Percentiles rank a stretch among this genome's conserved stretches.
Conservation (phyloP, 306 rosid species). For the Cajanus cajan region DNA sequence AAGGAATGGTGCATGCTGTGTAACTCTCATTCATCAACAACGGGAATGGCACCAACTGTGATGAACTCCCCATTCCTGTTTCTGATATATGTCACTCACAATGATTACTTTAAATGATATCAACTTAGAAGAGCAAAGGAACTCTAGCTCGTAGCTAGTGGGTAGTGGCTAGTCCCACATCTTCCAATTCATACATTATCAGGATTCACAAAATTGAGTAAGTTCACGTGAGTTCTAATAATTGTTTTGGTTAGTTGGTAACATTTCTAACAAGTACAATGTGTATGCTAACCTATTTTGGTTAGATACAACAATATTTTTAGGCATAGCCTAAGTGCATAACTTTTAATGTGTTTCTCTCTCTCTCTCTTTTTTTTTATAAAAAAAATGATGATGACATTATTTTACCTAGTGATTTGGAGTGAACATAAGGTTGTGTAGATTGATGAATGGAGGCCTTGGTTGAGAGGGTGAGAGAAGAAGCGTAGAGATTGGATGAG, state of each 20-base stretch:
- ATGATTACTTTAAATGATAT: neutral
- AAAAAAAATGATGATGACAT: neutral
- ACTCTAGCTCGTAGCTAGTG: neutral
- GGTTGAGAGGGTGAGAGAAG: neutral
- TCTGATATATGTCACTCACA: neutral
- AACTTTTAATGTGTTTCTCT: neutral
- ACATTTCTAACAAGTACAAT: neutral
- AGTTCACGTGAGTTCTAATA: neutral
- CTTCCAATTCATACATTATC: neutral
- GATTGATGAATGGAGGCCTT: constrained; percentile 9
- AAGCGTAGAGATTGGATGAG: neutral
- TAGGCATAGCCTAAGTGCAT: neutral
- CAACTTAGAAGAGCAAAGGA: neutral
- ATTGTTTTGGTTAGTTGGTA: neutral
- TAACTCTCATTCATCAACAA: constrained; percentile 54
- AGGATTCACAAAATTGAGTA: neutral
- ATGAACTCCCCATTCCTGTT: constrained; percentile 52
- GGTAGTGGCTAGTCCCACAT: neutral
- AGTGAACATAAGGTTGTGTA: neutral
- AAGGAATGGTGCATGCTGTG: constrained; percentile 80
- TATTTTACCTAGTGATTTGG: constrained; percentile 22
- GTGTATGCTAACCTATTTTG: neutral
- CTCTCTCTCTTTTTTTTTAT: neutral
- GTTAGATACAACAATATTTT: neutral
- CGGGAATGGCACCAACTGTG: constrained; percentile 66